These are phyloP conservation scores for Auricularia sp. DNA, from an alignment of 768 basidiomycete genomes.

Conservation along the genomic window DNA sequence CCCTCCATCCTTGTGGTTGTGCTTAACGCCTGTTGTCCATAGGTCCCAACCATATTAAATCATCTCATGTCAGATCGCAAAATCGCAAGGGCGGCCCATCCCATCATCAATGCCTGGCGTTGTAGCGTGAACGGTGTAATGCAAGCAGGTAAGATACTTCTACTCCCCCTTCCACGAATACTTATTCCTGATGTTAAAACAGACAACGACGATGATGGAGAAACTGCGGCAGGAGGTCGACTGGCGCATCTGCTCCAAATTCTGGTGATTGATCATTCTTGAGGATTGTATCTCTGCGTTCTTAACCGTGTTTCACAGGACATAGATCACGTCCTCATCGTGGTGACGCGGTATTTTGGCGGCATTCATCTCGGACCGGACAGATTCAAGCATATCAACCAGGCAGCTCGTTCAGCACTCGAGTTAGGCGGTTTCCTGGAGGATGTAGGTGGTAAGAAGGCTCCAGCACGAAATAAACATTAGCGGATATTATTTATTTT, in stretches of 20 bases:
- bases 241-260: slow-evolving; percentile 88
- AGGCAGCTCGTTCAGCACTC: slow-evolving; percentile 85
- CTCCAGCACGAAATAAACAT: not conserved
- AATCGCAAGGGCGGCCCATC: slow-evolving; percentile 67
- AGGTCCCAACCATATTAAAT: slow-evolving; percentile 62
- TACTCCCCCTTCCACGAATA: not conserved
- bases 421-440: slow-evolving; percentile 83
- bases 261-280: slow-evolving; percentile 38
- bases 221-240: slow-evolving; percentile 84
- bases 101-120: slow-evolving; percentile 75
- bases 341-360: slow-evolving; percentile 92
- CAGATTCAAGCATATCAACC: slow-evolving; percentile 72
- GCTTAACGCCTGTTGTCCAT: slow-evolving; percentile 2
- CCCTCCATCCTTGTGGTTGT: slow-evolving; percentile 16
- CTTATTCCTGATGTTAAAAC: not conserved
- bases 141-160: slow-evolving; percentile 52
- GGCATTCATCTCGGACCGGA: slow-evolving; percentile 23
- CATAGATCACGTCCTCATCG: slow-evolving; percentile 71
- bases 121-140: slow-evolving; percentile 56
- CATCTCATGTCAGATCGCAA: slow-evolving; percentile 62
- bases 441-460: slow-evolving; percentile 21
- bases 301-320: slow-evolving; percentile 37
- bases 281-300: not conserved
- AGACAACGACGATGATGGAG: slow-evolving; percentile 96
- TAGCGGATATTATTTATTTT: not conserved